Conservation (phyloP, 1,139 yeast genomes). For the Pichia sp. region DNA sequence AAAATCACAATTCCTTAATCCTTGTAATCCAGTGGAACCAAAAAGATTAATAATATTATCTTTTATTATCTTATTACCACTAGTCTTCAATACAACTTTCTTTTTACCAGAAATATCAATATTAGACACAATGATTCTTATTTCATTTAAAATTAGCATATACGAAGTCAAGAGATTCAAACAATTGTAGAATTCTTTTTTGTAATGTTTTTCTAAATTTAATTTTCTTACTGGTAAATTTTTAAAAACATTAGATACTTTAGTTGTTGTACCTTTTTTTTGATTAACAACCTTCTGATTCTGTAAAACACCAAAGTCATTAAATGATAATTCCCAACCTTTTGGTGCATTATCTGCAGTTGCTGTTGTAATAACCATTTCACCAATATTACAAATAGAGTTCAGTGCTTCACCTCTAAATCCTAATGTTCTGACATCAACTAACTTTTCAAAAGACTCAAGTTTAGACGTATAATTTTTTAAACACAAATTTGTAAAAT, state of each 20-base stretch:
- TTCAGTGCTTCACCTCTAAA: conserved; percentile 85
- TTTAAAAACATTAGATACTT: conserved; percentile 49
- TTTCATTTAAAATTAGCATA: conserved; percentile 52
- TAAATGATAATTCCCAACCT: conserved; percentile 50
- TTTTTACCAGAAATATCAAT: conserved; percentile 43
- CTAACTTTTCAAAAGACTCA: conserved; percentile 48
- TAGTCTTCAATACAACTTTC: conserved; percentile 43
- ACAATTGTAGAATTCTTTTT: conserved; percentile 66
- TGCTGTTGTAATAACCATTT: conserved; percentile 52
- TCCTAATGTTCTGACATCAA: conserved; percentile 53
- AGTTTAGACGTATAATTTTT: conserved; percentile 83
- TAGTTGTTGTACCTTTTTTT: conserved; percentile 53
- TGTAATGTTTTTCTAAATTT: conserved; percentile 62
- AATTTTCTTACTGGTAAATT: conserved; percentile 68
- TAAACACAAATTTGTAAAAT: conserved; percentile 56
- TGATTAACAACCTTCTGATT: conserved; percentile 43
- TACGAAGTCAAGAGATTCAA: conserved; percentile 60
- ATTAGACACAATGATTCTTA: conserved; percentile 57
- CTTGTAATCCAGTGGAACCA: conserved; percentile 60
- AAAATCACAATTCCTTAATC: conserved; percentile 43
- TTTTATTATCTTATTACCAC: conserved; percentile 40
- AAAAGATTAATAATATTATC: conserved; percentile 62
- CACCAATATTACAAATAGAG: conserved; percentile 53
- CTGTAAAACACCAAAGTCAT: conserved; percentile 45
- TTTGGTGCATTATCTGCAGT: conserved; percentile 45